These are phyloP conservation scores for Phaffia australis DNA, from an alignment of 768 basidiomycete species.

Conservation along the genomic window DNA sequence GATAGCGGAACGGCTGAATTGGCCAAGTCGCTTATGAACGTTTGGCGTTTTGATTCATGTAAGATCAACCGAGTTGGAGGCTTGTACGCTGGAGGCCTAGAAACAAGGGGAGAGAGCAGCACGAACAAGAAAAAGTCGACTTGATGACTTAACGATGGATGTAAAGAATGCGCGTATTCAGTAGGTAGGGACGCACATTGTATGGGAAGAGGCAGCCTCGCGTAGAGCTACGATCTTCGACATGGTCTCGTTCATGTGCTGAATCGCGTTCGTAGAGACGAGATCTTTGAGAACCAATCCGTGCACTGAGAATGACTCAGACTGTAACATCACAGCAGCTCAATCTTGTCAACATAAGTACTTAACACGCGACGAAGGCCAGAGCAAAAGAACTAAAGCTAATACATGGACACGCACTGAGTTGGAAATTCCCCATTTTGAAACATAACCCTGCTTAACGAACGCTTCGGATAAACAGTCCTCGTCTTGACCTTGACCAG, in stretches of 20 bases:
- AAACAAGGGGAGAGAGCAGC: too few relatives aligned
- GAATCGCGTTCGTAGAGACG: constrained; percentile 26
- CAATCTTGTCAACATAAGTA: constrained; percentile 10
- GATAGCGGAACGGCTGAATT: constrained; percentile 30
- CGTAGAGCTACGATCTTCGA: constrained; percentile 25
- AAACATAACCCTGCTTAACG: constrained; percentile 29
- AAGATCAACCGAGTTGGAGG: constrained; percentile 29
- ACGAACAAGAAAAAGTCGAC: neutral
- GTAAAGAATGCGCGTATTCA: too few relatives aligned
- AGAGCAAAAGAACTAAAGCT: neutral
- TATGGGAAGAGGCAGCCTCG: neutral
- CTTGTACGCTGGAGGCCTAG: constrained; percentile 29
- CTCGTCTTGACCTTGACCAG: constrained; percentile 31
- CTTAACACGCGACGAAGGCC: neutral
- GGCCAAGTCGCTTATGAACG: constrained; percentile 32
- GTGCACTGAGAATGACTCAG: constrained; percentile 33
- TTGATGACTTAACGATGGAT: neutral
- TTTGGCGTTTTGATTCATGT: constrained; percentile 31
- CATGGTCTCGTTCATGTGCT: constrained; percentile 26
- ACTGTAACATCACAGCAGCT: constrained; percentile 22
- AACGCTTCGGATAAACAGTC: constrained; percentile 29
- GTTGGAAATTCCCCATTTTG: constrained; percentile 25
- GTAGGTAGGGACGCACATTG: neutral
- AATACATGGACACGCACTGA: constrained; percentile 6
- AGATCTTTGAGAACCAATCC: constrained; percentile 29